phyloP scores from a whole-genome alignment of 2,329 filamentous ascomycete species.

The Penicillium sp. region DNA sequence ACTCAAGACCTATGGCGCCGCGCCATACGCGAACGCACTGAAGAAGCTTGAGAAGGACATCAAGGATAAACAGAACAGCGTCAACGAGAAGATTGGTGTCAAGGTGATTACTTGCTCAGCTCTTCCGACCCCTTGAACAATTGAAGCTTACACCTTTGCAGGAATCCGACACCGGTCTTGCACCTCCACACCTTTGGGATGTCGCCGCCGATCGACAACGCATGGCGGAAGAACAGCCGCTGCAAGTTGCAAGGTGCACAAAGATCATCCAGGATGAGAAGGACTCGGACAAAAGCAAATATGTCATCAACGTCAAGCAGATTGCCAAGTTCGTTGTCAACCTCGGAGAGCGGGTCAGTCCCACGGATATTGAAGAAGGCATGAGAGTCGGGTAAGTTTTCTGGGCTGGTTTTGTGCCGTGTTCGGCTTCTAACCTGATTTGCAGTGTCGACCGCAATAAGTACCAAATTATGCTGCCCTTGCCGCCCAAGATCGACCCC shows the following conservation, averaged over 20 bases:
- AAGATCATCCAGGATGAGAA: constrained; percentile 99
- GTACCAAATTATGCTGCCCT: constrained; percentile 95
- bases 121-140: constrained; percentile 14
- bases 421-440: constrained; percentile 7
- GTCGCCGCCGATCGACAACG: constrained; percentile 96
- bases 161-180: constrained; percentile 98
- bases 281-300: constrained; percentile 97
- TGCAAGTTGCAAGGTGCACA: constrained; percentile 96
- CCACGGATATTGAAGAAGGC: constrained; percentile 98
- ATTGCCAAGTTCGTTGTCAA: constrained; percentile 99
- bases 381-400: constrained; percentile 81
- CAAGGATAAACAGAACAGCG: constrained; percentile 97
- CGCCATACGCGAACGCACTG: constrained; percentile 87
- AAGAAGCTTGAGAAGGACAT: constrained; percentile 99
- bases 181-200: constrained; percentile 98
- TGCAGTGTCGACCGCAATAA: constrained; percentile 89
- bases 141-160: constrained; percentile 43
- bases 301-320: constrained; percentile 99
- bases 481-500: constrained; percentile 97
- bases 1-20: constrained; percentile 96
- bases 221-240: constrained; percentile 96
- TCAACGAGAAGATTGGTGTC: constrained; percentile 93
- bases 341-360: constrained; percentile 92
- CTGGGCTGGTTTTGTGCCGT: not conserved
- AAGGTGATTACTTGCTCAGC: constrained; percentile 36